Evolutionary conservation across 2,329 filamentous ascomycete genomes (phyloP).

Genomic region (Chrysoporthe austroafricana): DNA sequence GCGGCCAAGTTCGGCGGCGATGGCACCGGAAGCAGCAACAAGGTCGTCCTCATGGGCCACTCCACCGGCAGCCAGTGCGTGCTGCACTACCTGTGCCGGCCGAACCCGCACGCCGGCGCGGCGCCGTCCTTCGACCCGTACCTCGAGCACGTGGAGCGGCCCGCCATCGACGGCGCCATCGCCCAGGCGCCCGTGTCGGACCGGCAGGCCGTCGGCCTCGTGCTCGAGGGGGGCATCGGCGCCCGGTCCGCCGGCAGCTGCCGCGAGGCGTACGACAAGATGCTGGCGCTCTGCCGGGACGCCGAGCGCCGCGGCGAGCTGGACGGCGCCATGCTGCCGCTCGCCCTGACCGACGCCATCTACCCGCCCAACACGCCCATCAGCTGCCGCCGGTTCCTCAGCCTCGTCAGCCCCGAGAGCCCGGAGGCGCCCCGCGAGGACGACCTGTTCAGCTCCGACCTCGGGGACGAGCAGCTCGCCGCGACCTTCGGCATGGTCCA

Average conservation of each 20-base stretch:
- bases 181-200: slow-evolving; percentile 68
- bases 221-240: slow-evolving; percentile 41
- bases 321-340: slow-evolving; percentile 39
- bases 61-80: slow-evolving; percentile 70
- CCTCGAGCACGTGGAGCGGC: slow-evolving; percentile 42
- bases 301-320: slow-evolving; percentile 31
- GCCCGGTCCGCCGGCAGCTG: slow-evolving; percentile 37
- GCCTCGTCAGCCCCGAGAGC: slow-evolving; percentile 52
- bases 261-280: slow-evolving; percentile 41
- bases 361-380: slow-evolving; percentile 38
- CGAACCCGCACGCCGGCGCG: slow-evolving; percentile 41
- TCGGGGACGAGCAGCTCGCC: slow-evolving; percentile 51
- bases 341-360: slow-evolving; percentile 37
- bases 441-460: slow-evolving; percentile 68
- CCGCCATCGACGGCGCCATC: slow-evolving; percentile 59
- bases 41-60: slow-evolving; percentile 68
- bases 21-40: slow-evolving; percentile 32
- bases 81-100: slow-evolving; percentile 60
- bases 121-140: slow-evolving; percentile 33
- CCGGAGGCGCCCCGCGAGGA: slow-evolving; percentile 59
- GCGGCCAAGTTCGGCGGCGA: slow-evolving; percentile 35
- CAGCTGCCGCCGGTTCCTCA: slow-evolving; percentile 40
- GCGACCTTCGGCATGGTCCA: slow-evolving; percentile 59
- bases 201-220: slow-evolving; percentile 53
- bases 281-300: slow-evolving; percentile 42